Percentiles rank a stretch among this genome's conserved stretches.
Conservation (phyloP, 176 grass and related monocot species). For the Oropetium thomaeum region DNA sequence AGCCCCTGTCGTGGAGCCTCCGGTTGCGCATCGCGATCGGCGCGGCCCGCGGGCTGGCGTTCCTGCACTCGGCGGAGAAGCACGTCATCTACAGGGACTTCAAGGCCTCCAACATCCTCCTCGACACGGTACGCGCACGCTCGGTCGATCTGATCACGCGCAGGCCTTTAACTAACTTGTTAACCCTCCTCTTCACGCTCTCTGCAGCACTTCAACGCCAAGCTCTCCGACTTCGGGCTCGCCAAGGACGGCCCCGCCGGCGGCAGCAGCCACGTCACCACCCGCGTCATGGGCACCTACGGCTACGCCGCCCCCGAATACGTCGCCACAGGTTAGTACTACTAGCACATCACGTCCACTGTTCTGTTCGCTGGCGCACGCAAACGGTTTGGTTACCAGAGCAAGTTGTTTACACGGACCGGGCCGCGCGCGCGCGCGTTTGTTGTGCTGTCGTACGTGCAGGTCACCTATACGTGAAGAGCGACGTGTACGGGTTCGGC, state of each 20-base stretch:
- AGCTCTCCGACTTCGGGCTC: conserved; percentile 59
- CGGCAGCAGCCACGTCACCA: conserved; percentile 65
- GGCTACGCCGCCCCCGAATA: conserved; percentile 93
- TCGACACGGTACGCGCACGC: conserved; percentile 42
- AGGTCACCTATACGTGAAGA: conserved; percentile 83
- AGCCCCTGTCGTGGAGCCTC: conserved; percentile 61
- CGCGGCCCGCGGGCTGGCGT: conserved; percentile 55
- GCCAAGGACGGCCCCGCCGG: conserved; percentile 45
- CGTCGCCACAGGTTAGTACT: conserved; percentile 60
- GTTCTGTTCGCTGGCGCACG: too few relatives aligned
- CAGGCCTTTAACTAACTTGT: background rate
- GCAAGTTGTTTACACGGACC: too few relatives aligned
- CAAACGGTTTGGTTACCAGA: background rate
- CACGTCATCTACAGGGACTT: conserved; percentile 82
- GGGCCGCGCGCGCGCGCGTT: too few relatives aligned
- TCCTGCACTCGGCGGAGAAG: conserved; percentile 71
- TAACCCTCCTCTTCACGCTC: background rate
- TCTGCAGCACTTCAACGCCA: conserved; percentile 44
- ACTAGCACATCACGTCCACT: too few relatives aligned
- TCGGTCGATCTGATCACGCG: background rate
- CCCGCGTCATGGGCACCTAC: conserved; percentile 80
- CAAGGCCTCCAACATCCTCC: conserved; percentile 76
- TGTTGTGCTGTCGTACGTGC: background rate
- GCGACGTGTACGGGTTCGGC: conserved; percentile 81
- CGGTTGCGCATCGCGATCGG: conserved; percentile 56